Conservation (phyloP, 2,329 filamentous ascomycete species). For the Bipolaris gigantea region DNA sequence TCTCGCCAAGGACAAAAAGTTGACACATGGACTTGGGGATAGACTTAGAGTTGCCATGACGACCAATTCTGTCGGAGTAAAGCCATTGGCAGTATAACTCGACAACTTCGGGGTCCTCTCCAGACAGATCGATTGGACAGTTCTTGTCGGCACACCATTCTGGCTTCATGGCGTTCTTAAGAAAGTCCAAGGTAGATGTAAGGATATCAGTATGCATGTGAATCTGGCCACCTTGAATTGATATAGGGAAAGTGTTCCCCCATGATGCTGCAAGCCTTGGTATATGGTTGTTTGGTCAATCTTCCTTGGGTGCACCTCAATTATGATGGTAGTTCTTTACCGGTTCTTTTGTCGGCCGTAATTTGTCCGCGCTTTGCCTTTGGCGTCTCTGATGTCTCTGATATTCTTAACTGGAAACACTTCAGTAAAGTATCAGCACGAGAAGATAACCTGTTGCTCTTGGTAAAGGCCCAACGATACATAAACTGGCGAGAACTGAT, state of each 20-base stretch:
- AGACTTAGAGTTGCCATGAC: too few species aligned
- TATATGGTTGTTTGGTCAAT: neutral
- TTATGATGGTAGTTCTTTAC: neutral
- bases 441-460: too few species aligned
- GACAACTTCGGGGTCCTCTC: slow-evolving; percentile 3
- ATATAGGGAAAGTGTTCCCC: neutral
- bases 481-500: too few species aligned
- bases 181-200: neutral
- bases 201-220: neutral
- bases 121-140: slow-evolving; percentile 1
- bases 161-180: neutral
- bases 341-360: too few species aligned
- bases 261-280: neutral
- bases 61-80: neutral
- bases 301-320: neutral
- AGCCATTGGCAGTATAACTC: slow-evolving; percentile 8
- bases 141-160: neutral
- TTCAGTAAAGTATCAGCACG: too few species aligned
- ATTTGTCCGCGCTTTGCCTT: neutral
- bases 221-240: neutral
- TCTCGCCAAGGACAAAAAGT: slow-evolving; percentile 1
- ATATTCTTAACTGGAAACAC: neutral
- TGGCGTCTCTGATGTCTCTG: neutral
- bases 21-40: neutral
- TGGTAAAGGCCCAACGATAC: too few species aligned